These are phyloP conservation scores for Fomitiporia mediterranea DNA, from an alignment of 1,284 basidiomycete species.

Conservation along the genomic window DNA sequence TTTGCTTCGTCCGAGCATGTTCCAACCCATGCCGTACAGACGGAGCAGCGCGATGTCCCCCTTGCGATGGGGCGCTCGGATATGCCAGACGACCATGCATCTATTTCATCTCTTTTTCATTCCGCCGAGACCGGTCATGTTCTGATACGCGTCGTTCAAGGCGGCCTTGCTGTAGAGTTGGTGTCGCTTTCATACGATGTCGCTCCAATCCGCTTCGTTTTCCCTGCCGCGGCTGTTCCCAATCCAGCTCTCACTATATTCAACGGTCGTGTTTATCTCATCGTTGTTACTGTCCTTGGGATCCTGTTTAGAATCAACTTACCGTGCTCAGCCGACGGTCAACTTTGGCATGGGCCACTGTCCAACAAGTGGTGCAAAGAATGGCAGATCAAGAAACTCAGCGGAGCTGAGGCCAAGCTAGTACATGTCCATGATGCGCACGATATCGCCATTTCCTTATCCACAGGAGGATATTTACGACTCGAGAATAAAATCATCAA, in stretches of 20 bases:
- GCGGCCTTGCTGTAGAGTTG: constrained; percentile 73
- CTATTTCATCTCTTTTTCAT: constrained; percentile 55
- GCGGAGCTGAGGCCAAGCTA: constrained; percentile 42
- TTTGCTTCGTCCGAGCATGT: constrained; percentile 45
- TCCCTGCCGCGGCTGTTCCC: constrained; percentile 68
- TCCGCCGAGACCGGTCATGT: constrained; percentile 60
- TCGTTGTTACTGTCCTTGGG: constrained; percentile 64
- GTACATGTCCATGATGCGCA: constrained; percentile 70
- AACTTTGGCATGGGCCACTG: constrained; percentile 55
- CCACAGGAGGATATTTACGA: constrained; percentile 68
- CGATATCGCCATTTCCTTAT: constrained; percentile 60
- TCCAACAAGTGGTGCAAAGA: constrained; percentile 61
- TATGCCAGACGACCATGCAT: constrained; percentile 70
- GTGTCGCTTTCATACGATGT: constrained; percentile 61
- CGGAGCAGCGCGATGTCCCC: constrained; percentile 50
- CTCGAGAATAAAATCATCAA: constrained; percentile 57
- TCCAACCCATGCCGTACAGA: constrained; percentile 51
- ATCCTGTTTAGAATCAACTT: constrained; percentile 77
- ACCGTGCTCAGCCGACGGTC: constrained; percentile 46
- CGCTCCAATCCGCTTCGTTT: constrained; percentile 68
- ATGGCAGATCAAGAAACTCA: constrained; percentile 55
- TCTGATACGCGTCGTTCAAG: constrained; percentile 71
- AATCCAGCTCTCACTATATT: constrained; percentile 62
- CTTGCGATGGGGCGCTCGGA: constrained; percentile 43
- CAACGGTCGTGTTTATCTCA: constrained; percentile 61